A percentile compares a stretch with the other conserved stretches of the same genome.
Conservation (phyloP, 139 green algal species). For the Micractinium sp. region DNA sequence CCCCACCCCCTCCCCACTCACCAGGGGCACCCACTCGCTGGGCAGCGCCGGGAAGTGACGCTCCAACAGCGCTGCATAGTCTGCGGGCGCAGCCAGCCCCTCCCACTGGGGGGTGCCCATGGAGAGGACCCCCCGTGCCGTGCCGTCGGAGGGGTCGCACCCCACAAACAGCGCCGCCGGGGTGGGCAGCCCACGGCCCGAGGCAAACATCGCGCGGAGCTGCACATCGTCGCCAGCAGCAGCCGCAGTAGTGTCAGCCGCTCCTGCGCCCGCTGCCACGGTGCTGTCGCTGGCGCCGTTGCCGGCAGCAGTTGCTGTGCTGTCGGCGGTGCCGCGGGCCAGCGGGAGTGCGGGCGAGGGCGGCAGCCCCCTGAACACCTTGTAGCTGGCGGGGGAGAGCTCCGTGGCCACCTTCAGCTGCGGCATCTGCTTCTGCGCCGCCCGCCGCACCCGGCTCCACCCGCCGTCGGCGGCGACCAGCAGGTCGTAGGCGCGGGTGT, state of each 20-base stretch:
- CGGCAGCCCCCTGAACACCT: not conserved
- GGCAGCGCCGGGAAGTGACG: not conserved
- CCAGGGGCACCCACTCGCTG: not conserved
- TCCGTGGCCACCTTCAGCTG: not conserved
- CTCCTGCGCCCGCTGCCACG: no score
- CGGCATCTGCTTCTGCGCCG: not conserved
- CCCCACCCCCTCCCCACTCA: not conserved
- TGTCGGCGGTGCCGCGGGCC: not conserved
- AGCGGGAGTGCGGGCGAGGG: not conserved
- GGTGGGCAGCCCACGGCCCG: not conserved
- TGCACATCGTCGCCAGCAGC: not conserved
- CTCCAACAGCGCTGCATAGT: not conserved
- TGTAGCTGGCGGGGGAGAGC: not conserved
- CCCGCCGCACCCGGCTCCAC: slow-evolving; percentile 13
- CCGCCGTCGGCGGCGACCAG: slow-evolving; percentile 17
- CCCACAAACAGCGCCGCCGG: not conserved
- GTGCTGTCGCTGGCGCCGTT: not conserved
- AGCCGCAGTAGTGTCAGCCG: not conserved
- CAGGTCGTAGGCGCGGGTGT: not conserved
- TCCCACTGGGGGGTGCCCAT: not conserved
- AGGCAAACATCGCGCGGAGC: not conserved
- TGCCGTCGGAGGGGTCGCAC: not conserved
- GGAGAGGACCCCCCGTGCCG: not conserved
- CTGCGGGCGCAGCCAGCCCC: not conserved
- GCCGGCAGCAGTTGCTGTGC: not conserved